Evolutionary conservation across 106 monocot species (phyloP), one percentile per base, ranked within the genome.

Genomic region (Triglochin maritima): DNA sequence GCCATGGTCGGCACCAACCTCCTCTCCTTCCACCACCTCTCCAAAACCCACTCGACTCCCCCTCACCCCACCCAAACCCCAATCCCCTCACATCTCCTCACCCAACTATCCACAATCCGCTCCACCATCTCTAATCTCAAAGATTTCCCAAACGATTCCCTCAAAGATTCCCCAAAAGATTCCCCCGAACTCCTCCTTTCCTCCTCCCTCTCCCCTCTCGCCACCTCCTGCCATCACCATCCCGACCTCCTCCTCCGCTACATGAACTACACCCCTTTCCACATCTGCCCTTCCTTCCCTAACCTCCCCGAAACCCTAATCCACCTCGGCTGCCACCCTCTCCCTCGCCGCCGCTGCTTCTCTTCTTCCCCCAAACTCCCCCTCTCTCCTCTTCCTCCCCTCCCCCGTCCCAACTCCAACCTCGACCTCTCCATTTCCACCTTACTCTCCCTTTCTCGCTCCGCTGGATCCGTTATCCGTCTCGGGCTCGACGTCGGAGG

Each of bases 301-400:
- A 70, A 87, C 76, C 58, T 86, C 68, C 78, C 71, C 68, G 96
- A 96, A 55, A 69, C 88, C 64, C 81, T 91, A 65, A 45, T 91
- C 67, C 90, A 88, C 72, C 88, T 85, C 81, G 96, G 95, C 75
- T 96, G 90, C 83, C 87, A 90, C 76, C 95, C 95, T n/a, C 95
- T 96, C 56, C 90, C 95, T 49, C 90, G 95, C 72, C 95, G 90
- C 69, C 85, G 95, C 72, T 95, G 95, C 87, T 90, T 90, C 87
- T 87, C 90, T 50, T 67, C 74, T 17, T 49, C 95, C 7, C 52
- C 78, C 87, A 61, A 42, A 48, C 90, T 4, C 53, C 72, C 87
- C 62, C 41, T 12, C 6, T 13, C 49, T 14, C 45, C 60, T 0
- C 59, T 43, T 0, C 70, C 63, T 76, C 44, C 58, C 63, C 42